phyloP scores from a whole-genome alignment of 164 flowering plant species.

The Houttuynia cordata region DNA sequence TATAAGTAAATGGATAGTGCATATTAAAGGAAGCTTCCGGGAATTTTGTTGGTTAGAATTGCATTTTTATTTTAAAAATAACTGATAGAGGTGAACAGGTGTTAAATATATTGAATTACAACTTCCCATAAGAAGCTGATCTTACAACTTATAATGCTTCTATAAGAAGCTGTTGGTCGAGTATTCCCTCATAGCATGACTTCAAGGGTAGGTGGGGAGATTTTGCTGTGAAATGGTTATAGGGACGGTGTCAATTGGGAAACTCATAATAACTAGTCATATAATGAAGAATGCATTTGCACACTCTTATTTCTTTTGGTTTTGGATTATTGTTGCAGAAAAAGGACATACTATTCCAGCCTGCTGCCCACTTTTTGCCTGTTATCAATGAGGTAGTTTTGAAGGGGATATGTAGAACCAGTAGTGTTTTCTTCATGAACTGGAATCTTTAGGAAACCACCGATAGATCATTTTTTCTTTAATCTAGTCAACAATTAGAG shows the following conservation, averaged over 20 bases:
- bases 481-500: too few relatives aligned
- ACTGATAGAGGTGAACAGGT: conserved; percentile 3
- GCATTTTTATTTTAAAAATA: neutral
- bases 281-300: neutral
- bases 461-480: too few relatives aligned
- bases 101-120: neutral
- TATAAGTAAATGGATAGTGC: too few relatives aligned
- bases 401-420: too few relatives aligned
- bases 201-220: neutral
- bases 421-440: too few relatives aligned
- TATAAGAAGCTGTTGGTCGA: neutral
- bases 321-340: conserved; percentile 3
- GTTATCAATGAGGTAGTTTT: conserved; percentile 63
- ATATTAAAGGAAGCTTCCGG: neutral
- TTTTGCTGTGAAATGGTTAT: neutral
- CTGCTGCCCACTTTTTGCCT: conserved; percentile 77
- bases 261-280: neutral
- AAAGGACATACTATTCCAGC: conserved; percentile 49
- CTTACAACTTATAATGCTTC: neutral
- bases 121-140: too few relatives aligned
- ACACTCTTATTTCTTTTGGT: neutral
- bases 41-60: neutral
- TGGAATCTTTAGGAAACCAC: too few relatives aligned
- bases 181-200: conserved; percentile 1
- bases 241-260: neutral